Conservation (phyloP, 768 basidiomycete species). For the Sporobolomyces roseus region DNA sequence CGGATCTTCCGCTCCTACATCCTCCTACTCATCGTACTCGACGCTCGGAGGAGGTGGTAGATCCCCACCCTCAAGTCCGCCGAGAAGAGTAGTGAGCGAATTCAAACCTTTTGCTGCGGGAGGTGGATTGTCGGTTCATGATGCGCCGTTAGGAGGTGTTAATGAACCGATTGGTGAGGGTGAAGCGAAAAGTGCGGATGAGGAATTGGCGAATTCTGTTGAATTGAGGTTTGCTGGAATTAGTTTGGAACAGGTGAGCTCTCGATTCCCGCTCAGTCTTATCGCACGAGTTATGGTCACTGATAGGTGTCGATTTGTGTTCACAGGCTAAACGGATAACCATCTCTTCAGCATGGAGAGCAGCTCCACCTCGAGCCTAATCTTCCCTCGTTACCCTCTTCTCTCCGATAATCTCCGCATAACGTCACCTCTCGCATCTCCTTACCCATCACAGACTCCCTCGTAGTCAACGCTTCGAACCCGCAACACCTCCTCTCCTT, state of each 20-base stretch:
- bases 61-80: conserved; percentile 57
- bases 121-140: conserved; percentile 62
- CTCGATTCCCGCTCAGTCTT: too few species aligned
- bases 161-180: conserved; percentile 41
- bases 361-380: conserved; percentile 36
- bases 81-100: conserved; percentile 81
- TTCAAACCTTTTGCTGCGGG: conserved; percentile 81
- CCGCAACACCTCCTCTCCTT: too few species aligned
- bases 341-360: conserved; percentile 41
- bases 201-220: conserved; percentile 62
- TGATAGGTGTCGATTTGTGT: too few species aligned
- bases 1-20: conserved; percentile 20
- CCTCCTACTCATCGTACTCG: not conserved
- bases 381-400: not conserved
- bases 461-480: too few species aligned
- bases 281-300: too few species aligned
- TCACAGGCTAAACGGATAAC: conserved; percentile 50
- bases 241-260: conserved; percentile 77
- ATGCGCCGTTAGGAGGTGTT: conserved; percentile 48
- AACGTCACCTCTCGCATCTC: too few species aligned
- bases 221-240: conserved; percentile 79
- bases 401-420: too few species aligned
- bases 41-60: conserved; percentile 4
- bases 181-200: conserved; percentile 23
- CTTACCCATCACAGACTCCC: too few species aligned